Evolutionary conservation across 2,329 filamentous ascomycete genomes (phyloP).

Genomic region (Trichoderma polysporum): DNA sequence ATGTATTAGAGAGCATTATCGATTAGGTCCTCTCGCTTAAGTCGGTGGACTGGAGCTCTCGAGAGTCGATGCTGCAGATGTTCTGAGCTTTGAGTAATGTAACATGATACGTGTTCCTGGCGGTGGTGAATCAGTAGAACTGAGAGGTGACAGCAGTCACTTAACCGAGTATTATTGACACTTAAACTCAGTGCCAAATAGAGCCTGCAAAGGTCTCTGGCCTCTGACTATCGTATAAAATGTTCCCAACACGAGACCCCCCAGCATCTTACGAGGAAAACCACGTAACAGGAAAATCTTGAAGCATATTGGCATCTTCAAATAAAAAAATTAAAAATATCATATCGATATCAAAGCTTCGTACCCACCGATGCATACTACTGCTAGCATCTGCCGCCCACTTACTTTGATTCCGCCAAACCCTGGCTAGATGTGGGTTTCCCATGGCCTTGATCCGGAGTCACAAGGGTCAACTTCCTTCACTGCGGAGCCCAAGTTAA

Average conservation of each 20-base stretch:
- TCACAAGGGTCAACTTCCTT: neutral
- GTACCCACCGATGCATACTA: neutral
- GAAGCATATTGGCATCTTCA: too few species aligned
- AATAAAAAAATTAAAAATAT: neutral
- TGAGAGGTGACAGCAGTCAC: neutral
- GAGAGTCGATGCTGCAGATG: neutral
- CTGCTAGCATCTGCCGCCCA: neutral
- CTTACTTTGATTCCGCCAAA: neutral
- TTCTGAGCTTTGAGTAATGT: neutral
- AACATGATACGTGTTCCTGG: constrained; percentile 18
- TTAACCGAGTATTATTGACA: neutral
- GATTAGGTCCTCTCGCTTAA: neutral
- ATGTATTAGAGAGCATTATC: neutral
- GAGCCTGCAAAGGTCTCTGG: neutral
- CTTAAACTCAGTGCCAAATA: neutral
- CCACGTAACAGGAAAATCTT: neutral
- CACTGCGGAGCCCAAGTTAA: constrained; percentile 6
- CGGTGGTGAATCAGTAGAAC: neutral
- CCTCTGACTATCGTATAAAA: neutral
- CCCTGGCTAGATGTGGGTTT: constrained; percentile 1
- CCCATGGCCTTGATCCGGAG: neutral
- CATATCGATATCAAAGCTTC: neutral
- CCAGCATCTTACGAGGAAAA: neutral
- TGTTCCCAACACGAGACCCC: neutral
- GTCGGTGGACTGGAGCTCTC: neutral